These are phyloP conservation scores for Xylaria sp. DNA, from an alignment of 2,329 filamentous ascomycete genomes.

Conservation along the genomic window DNA sequence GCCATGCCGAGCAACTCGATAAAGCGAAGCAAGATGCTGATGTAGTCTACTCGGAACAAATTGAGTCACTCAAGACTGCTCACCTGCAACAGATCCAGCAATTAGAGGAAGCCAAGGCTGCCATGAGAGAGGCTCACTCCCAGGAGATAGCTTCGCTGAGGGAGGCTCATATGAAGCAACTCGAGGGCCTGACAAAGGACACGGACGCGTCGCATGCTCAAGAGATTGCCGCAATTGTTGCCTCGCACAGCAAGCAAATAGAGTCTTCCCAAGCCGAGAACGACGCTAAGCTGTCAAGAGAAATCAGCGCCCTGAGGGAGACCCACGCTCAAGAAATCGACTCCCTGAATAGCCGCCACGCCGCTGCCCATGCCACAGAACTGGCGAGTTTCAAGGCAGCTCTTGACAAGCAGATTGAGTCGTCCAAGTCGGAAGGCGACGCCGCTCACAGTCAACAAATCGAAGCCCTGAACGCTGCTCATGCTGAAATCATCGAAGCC, in stretches of 20 bases:
- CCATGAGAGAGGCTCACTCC: conserved; percentile 20
- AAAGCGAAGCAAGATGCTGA: conserved; percentile 25
- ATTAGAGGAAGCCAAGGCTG: conserved; percentile 27
- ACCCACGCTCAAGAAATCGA: conserved; percentile 36
- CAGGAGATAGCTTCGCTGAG: conserved; percentile 31
- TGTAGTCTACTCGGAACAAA: conserved; percentile 22
- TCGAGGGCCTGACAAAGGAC: conserved; percentile 27
- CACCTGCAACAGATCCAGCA: conserved; percentile 30
- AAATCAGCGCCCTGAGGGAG: conserved; percentile 34
- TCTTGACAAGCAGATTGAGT: conserved; percentile 37
- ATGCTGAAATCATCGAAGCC: conserved; percentile 36
- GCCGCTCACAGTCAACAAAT: conserved; percentile 35
- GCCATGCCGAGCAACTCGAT: conserved; percentile 28
- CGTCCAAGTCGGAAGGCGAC: conserved; percentile 37
- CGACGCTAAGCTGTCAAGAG: conserved; percentile 31
- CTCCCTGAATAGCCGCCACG: conserved; percentile 32
- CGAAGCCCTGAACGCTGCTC: conserved; percentile 36
- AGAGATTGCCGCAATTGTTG: conserved; percentile 31
- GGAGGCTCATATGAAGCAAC: conserved; percentile 24
- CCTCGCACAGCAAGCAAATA: conserved; percentile 32
- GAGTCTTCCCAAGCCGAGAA: conserved; percentile 31
- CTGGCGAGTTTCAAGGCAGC: conserved; percentile 37
- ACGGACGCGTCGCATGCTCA: conserved; percentile 26
- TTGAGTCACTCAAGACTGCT: conserved; percentile 26
- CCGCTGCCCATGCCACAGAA: conserved; percentile 35